These are phyloP conservation scores for Xylaria sp. DNA, from an alignment of 2,329 filamentous ascomycete genomes.

Conservation along the genomic window DNA sequence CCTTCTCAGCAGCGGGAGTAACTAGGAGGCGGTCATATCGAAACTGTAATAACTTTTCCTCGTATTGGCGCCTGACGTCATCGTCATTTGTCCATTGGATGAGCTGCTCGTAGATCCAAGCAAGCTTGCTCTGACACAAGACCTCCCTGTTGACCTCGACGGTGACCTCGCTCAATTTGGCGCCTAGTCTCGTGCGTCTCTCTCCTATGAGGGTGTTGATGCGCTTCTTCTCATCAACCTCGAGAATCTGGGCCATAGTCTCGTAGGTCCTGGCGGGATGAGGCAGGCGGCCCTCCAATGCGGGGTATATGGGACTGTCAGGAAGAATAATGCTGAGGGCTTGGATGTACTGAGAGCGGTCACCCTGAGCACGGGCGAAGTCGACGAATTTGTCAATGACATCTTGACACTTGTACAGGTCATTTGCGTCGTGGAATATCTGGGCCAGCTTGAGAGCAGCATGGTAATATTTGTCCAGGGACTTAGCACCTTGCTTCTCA, in stretches of 20 bases:
- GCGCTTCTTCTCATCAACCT: conserved; percentile 85
- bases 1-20: conserved; percentile 73
- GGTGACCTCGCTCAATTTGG: conserved; percentile 84
- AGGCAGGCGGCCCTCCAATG: conserved; percentile 84
- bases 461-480: conserved; percentile 78
- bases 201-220: conserved; percentile 93
- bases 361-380: conserved; percentile 78
- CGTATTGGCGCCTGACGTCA: conserved; percentile 82
- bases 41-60: conserved; percentile 88
- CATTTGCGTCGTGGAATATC: conserved; percentile 75
- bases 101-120: conserved; percentile 80
- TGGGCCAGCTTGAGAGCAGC: conserved; percentile 79
- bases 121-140: conserved; percentile 78
- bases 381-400: conserved; percentile 83
- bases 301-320: conserved; percentile 80
- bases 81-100: conserved; percentile 94
- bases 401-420: conserved; percentile 71
- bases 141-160: conserved; percentile 89
- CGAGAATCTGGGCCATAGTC: conserved; percentile 83
- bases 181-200: conserved; percentile 86
- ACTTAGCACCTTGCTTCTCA: conserved; percentile 77
- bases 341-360: conserved; percentile 77
- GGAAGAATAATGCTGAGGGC: conserved; percentile 83
- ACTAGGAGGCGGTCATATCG: conserved; percentile 82
- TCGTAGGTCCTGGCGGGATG: conserved; percentile 84